Evolutionary conservation across 305 asterid genomes (phyloP), one percentile per base, ranked within the genome.

Genomic region (Fraxinus paxiana): DNA sequence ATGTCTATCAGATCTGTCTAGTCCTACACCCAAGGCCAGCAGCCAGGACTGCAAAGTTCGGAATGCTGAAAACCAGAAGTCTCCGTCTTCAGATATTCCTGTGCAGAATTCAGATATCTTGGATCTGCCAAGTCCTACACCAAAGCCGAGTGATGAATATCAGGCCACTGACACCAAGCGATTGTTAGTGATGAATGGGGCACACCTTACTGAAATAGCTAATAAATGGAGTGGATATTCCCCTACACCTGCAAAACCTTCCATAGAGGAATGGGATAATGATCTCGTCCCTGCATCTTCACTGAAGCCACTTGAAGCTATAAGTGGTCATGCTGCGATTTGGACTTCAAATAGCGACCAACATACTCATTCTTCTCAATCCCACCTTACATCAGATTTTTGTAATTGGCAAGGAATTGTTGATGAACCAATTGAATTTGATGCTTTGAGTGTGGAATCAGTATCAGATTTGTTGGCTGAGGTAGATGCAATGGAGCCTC

Each of bases 401-500:
- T 82, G 92, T 18, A 85, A 79, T 54, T 93, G 97, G 97, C 92
- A 86, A 72, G 79, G 88, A 15, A 83, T 82, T 51, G 79, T 91
- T 78, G 81, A 83, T 17, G 97, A 87, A 84, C 91, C 92, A 10
- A 92, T 93, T 48, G 97, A 90, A 83, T 89, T 93, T 28, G 91
- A 86, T 43, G 90, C 93, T 73, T 78, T 93, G 80, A 94, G 91
- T 30, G 97, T 92, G 87, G 97, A 93, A 69, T 90, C 94, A 0
- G 92, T 93, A 7, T 93, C 97, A 0, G 97, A 90, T 84, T 87
- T 93, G 76, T 65, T 93, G 69, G 97, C 95, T 17, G 97, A 93
- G 88, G 97, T 91, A 5, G 99, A 90, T 75, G 99, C 99, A 20
- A 90, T 90, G 94, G 98, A 96, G 86, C 89, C 93, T 37, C 95